Conservation (phyloP, 108 stramenopile species). For the Epipyxis sp. region DNA sequence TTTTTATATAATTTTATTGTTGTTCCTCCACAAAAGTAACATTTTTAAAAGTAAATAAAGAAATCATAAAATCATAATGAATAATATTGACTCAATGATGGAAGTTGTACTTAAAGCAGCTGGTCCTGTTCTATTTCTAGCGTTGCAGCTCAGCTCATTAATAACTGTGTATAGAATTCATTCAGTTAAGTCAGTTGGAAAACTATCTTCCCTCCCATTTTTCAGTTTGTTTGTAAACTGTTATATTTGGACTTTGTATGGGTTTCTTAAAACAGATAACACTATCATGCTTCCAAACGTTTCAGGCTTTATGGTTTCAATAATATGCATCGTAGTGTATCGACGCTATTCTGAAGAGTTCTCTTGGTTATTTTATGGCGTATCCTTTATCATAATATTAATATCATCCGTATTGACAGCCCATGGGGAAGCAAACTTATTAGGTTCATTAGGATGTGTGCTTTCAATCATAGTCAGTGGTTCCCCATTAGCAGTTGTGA, state of each 20-base stretch:
- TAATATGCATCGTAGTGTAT: neutral
- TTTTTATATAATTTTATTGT: too few relatives aligned
- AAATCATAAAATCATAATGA: too few relatives aligned
- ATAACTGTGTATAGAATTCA: neutral
- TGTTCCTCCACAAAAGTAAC: too few relatives aligned
- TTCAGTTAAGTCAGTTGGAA: neutral
- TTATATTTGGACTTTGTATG: constrained; percentile 15
- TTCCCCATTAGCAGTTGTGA: neutral
- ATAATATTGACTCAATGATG: too few relatives aligned
- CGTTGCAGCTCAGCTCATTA: neutral
- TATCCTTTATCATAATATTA: neutral
- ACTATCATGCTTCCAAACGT: neutral
- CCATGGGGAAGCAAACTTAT: neutral
- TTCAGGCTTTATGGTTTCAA: neutral
- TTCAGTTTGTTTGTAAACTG: neutral
- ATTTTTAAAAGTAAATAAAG: too few relatives aligned
- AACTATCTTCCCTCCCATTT: neutral
- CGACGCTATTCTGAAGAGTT: neutral
- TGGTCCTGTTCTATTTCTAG: constrained; percentile 4
- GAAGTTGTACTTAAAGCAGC: neutral
- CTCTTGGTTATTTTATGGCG: neutral
- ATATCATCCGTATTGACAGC: neutral
- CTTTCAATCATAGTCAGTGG: neutral
- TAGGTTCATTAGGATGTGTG: neutral
- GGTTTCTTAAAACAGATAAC: neutral